These are phyloP conservation scores for Chlamydomonas asymmetrica DNA, from an alignment of 139 green algal species.

Conservation along the genomic window DNA sequence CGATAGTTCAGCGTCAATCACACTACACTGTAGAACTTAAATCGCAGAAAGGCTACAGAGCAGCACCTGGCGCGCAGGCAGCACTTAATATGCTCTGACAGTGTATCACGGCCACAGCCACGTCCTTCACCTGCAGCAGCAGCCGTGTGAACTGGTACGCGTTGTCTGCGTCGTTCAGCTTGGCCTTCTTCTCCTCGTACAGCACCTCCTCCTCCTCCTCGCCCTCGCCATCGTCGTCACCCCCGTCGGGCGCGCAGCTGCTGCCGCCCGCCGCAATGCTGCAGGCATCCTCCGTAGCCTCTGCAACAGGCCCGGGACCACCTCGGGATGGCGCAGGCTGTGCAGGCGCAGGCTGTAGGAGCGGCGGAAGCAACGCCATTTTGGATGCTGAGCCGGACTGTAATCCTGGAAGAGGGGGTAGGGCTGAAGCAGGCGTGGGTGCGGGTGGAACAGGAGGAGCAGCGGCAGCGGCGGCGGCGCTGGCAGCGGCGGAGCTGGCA, in stretches of 20 bases:
- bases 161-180: constrained; percentile 27
- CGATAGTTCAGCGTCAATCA: too few species aligned
- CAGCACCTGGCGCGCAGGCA: too few species aligned
- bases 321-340: too few species aligned
- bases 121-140: constrained; percentile 8
- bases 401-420: too few species aligned
- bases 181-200: constrained; percentile 8
- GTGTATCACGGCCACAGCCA: neutral
- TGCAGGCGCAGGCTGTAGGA: too few species aligned
- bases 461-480: neutral
- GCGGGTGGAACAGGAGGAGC: neutral
- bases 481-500: too few species aligned
- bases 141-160: constrained; percentile 10
- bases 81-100: neutral
- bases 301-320: neutral
- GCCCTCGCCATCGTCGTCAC: neutral
- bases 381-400: too few species aligned
- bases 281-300: neutral
- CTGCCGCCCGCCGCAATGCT: neutral
- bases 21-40: too few species aligned
- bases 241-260: neutral
- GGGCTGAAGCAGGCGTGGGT: neutral
- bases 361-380: too few species aligned
- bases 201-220: constrained; percentile 30
- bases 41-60: too few species aligned